Percentiles rank a stretch among this genome's conserved stretches.
These are phyloP conservation scores for Capsella bursapastoris DNA, from an alignment of 345 rosid species.

Conservation along the genomic window DNA sequence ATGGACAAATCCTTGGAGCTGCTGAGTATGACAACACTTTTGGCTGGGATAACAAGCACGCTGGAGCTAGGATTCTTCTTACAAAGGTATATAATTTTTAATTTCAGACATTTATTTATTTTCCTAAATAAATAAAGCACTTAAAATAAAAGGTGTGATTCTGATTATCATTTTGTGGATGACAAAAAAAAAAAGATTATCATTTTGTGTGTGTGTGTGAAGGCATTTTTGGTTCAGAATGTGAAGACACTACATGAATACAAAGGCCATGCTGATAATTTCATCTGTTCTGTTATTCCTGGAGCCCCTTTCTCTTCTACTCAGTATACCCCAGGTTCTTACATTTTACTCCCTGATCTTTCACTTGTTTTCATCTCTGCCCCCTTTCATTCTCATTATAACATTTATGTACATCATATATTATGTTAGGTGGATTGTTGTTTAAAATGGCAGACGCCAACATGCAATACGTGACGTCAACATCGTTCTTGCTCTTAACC, in stretches of 20 bases:
- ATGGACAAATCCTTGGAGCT: constrained; percentile 89
- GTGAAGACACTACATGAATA: constrained; percentile 78
- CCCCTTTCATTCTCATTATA: neutral
- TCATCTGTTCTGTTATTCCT: constrained; percentile 89
- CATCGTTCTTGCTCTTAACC: constrained; percentile 60
- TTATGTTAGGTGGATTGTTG: constrained; percentile 65
- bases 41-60: constrained; percentile 98
- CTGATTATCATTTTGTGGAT: no score
- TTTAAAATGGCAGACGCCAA: constrained; percentile 61
- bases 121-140: no score
- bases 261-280: constrained; percentile 96
- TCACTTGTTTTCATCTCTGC: constrained; percentile 7
- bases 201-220: neutral
- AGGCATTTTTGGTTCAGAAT: constrained; percentile 85
- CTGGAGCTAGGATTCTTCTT: constrained; percentile 90
- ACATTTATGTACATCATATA: neutral
- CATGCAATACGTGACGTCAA: constrained; percentile 67
- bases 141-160: no score
- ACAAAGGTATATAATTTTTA: constrained; percentile 67
- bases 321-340: constrained; percentile 83
- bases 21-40: constrained; percentile 82
- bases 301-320: constrained; percentile 82
- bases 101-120: no score
- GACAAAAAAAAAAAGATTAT: no score
- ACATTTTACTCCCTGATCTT: constrained; percentile 19